Conservation (phyloP, 2,329 filamentous ascomycete genomes). For the Cercospora brassicicola region DNA sequence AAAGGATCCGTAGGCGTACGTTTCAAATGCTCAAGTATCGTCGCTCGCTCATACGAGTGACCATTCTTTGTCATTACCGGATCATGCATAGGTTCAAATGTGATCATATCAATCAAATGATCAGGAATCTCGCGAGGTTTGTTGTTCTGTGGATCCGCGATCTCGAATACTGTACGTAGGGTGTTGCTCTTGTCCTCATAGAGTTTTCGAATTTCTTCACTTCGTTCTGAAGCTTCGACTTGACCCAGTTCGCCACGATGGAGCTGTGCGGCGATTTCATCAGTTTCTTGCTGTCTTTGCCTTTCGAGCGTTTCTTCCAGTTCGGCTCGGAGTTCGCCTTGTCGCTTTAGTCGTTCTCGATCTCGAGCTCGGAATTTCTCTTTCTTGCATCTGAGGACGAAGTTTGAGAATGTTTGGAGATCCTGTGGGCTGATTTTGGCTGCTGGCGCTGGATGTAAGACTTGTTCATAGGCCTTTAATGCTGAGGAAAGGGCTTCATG, state of each 20-base stretch:
- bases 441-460: constrained; percentile 56
- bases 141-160: constrained; percentile 49
- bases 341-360: constrained; percentile 57
- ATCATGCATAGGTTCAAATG: constrained; percentile 39
- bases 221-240: constrained; percentile 51
- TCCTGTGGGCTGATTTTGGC: constrained; percentile 47
- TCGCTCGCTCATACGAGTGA: constrained; percentile 83
- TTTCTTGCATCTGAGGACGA: constrained; percentile 80
- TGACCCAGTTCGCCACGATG: constrained; percentile 43
- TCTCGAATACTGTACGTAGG: constrained; percentile 49
- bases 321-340: constrained; percentile 60
- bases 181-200: constrained; percentile 47
- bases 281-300: constrained; percentile 49
- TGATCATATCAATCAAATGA: constrained; percentile 68
- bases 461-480: constrained; percentile 65
- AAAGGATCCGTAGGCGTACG: constrained; percentile 75
- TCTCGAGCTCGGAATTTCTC: constrained; percentile 80
- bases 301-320: constrained; percentile 55
- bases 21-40: constrained; percentile 82
- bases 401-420: constrained; percentile 58
- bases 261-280: constrained; percentile 33
- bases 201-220: constrained; percentile 45
- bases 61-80: constrained; percentile 72
- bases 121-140: constrained; percentile 64
- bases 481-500: constrained; percentile 72